Evolutionary conservation across 495 filamentous ascomycete species (phyloP), one percentile per base, ranked within the genome.

Genomic region (Pyronema omphalodes): DNA sequence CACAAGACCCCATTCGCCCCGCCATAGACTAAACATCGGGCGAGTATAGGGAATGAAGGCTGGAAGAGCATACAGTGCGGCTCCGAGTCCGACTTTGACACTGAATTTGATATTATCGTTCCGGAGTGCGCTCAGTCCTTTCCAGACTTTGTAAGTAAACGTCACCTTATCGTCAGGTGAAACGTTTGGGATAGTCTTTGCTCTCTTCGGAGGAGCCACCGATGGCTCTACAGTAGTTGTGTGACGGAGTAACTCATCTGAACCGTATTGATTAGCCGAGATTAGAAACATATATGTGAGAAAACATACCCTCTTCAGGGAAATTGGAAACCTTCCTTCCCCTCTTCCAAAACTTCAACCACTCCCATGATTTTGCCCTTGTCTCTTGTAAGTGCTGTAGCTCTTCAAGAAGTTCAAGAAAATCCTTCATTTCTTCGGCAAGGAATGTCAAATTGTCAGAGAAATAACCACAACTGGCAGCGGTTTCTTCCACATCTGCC

Each of bases 401-500:
- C 48, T 94, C 83, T 58, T 93, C 86, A 15, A 98, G 63, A 15
- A 93, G 80, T 40, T 82, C 73, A n/a, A 98, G 67, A 57, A 89
- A 84, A 9, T 73, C 76, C 53, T 84, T 76, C 72, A 93, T 81
- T 63, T 94, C 86, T 62, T 93, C 83, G 0, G 87, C 88, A 66
- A 96, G 86, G 57, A 86, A 81, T 53, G 88, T 74, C 23, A 98
- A 71, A 15, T 84, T 88, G 61, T 87, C 93, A 62, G 82, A 85
- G 65, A 95, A 98, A 63, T 96, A 86, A 3, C 89, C 88, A 61
- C 91, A 98, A 44, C 86, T 89, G 5, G 91, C 91, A 34, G 88
- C 86, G 7, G 96, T 87, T 67, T 98, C 91, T 66, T 98, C 91
- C 48, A 93, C 83, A 63, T 94, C 91, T 6, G 91, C 91, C 56